Percentiles rank a stretch among this genome's conserved stretches.
phyloP scores from a whole-genome alignment of 179 eudicot genomes.

The Nepenthes alata region DNA sequence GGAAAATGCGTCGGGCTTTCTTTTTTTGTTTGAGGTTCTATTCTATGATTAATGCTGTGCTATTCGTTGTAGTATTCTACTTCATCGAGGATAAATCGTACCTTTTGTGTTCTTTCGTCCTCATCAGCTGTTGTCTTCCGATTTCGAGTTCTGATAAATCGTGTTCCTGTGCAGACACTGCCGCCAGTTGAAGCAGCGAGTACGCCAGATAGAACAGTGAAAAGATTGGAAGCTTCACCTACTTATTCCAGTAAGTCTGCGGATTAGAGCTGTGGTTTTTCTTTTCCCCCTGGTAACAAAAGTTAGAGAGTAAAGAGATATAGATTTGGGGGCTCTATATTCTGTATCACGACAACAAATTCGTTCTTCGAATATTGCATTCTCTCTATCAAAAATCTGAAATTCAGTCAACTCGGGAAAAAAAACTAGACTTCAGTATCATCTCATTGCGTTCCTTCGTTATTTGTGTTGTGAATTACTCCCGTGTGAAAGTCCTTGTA shows the following conservation, averaged over 20 bases:
- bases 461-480: too few species aligned
- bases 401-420: neutral
- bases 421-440: conserved; percentile 16
- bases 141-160: neutral
- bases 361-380: too few species aligned
- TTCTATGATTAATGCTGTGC: neutral
- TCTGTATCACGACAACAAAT: neutral
- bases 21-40: neutral
- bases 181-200: conserved; percentile 23
- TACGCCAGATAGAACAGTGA: conserved; percentile 4
- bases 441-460: too few species aligned
- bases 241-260: too few species aligned
- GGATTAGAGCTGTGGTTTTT: too few species aligned
- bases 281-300: too few species aligned
- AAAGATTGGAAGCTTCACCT: neutral
- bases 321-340: neutral
- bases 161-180: conserved; percentile 17
- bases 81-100: neutral
- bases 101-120: too few species aligned
- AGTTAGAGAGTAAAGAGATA: too few species aligned
- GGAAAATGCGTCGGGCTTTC: neutral
- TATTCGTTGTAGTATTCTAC: neutral
- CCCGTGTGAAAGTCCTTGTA: too few species aligned
- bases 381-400: too few species aligned
- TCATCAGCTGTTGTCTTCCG: too few species aligned